Evolutionary conservation across 257 asterid species (phyloP), one percentile per base, ranked within the genome.

Genomic region (Lavandula angustifolia): DNA sequence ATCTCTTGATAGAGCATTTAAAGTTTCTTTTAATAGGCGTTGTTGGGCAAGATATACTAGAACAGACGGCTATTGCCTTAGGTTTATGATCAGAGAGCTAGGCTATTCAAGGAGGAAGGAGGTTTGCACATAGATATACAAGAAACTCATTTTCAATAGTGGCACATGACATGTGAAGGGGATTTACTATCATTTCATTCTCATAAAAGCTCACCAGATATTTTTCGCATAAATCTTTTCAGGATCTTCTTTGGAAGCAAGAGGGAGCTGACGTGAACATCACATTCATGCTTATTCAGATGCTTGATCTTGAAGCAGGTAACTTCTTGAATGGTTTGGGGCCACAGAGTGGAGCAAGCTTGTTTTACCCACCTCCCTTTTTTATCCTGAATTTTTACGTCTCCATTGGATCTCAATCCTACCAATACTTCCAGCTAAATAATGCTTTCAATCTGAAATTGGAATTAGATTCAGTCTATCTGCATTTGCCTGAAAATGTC

Each of bases 251-350:
- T 73, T 79, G 75, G 69, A 94, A 94, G 85, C 87, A 82, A 79
- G 98, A 94, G 77, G 99, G 99, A 74, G 99, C 98, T 67, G 99
- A 98, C 56, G 99, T 94, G 69, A 94, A 90, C 80, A 88, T 94
- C 81, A 88, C 98, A 47, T 94, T 90, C 79, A 94, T 94, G 99
- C 91, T 94, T 61, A 94, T 91, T 75, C 99, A 94, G 88, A 94
- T 94, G 95, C 97, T 94, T 71, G 99, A 94, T 78, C 88, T 90
- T 68, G 99, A 87, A 86, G 95, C 99, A 77, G 90, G 99, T 91
- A 73, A 50, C 29, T 60, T 53, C 11, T 57, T 62, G 69, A 54
- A 42, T 63, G 27, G 29, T 64, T 52, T 57, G 70, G 55, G 66
- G 62, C 54, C 35, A 58, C 65, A 12, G 41, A 27, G 48, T 43